Evolutionary conservation across 2,329 filamentous ascomycete species (phyloP).

Genomic region (Fusarium sp.): DNA sequence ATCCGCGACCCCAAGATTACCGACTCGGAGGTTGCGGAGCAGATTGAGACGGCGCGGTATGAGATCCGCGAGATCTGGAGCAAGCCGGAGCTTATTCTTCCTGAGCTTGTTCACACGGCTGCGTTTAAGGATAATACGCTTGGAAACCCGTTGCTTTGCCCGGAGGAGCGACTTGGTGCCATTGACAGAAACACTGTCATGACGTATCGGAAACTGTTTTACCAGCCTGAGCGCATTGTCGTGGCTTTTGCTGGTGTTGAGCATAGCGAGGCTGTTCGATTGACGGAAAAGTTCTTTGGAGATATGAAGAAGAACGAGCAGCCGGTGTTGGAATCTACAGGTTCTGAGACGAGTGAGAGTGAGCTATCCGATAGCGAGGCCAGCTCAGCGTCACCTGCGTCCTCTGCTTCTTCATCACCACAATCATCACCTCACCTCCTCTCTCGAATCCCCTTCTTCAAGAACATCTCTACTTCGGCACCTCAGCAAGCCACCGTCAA

Average conservation of each 20-base stretch:
- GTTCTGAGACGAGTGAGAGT: slow-evolving; percentile 67
- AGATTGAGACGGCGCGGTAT: slow-evolving; percentile 92
- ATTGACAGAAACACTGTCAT: slow-evolving; percentile 82
- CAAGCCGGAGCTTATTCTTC: slow-evolving; percentile 95
- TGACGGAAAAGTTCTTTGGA: slow-evolving; percentile 89
- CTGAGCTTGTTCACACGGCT: slow-evolving; percentile 94
- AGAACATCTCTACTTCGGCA: slow-evolving; percentile 84
- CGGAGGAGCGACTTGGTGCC: slow-evolving; percentile 79
- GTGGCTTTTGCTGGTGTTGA: slow-evolving; percentile 94
- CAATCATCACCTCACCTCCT: slow-evolving; percentile 74
- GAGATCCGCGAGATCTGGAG: slow-evolving; percentile 98
- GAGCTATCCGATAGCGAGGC: slow-evolving; percentile 50
- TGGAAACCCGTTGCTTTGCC: slow-evolving; percentile 92
- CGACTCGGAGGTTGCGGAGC: slow-evolving; percentile 85
- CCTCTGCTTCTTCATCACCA: slow-evolving; percentile 47
- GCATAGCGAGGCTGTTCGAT: slow-evolving; percentile 80
- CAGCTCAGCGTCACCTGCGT: slow-evolving; percentile 48
- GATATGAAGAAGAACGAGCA: slow-evolving; percentile 76
- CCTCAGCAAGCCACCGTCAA: slow-evolving; percentile 69
- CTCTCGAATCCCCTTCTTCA: slow-evolving; percentile 89
- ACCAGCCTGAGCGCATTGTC: slow-evolving; percentile 89
- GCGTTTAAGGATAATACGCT: slow-evolving; percentile 97
- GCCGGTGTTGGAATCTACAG: slow-evolving; percentile 64
- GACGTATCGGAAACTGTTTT: slow-evolving; percentile 85
- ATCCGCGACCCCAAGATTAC: slow-evolving; percentile 88